A percentile compares a stretch with the other conserved stretches of the same genome.
Evolutionary conservation across 2,329 filamentous ascomycete genomes (phyloP).

Genomic region (Trichoderma polysporum): DNA sequence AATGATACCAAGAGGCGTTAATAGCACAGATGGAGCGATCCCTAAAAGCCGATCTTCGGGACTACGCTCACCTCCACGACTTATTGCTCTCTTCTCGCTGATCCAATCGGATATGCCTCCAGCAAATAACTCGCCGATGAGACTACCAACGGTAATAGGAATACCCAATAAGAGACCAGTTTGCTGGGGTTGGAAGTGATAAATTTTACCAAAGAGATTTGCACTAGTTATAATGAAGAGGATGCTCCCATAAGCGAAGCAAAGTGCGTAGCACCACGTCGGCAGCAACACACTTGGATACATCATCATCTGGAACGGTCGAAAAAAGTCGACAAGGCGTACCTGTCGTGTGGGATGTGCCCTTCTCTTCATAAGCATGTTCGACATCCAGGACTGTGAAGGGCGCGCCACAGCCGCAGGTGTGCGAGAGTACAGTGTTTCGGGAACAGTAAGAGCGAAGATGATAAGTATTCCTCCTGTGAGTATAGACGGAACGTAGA

Average conservation of each 20-base stretch:
- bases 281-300: conserved; percentile 9
- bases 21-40: neutral
- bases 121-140: conserved; percentile 8
- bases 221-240: conserved; percentile 14
- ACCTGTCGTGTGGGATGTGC: conserved; percentile 8
- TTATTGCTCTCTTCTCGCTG: conserved; percentile 5
- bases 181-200: conserved; percentile 11
- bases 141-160: conserved; percentile 12
- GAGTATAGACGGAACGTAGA: conserved; percentile 3
- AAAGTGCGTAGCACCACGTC: conserved; percentile 5
- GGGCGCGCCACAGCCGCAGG: conserved; percentile 7
- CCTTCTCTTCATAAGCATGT: conserved; percentile 13
- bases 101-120: conserved; percentile 16
- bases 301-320: conserved; percentile 12
- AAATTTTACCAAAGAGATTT: conserved; percentile 9
- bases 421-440: conserved; percentile 12
- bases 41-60: conserved; percentile 10
- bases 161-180: conserved; percentile 6
- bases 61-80: conserved; percentile 4
- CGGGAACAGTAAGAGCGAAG: conserved; percentile 1
- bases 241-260: conserved; percentile 12
- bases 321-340: neutral
- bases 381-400: conserved; percentile 9
- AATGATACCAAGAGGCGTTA: conserved; percentile 4
- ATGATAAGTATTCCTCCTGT: conserved; percentile 3